Evolutionary conservation across 345 rosid genomes (phyloP).

Genomic region (Ceriops decandra): DNA sequence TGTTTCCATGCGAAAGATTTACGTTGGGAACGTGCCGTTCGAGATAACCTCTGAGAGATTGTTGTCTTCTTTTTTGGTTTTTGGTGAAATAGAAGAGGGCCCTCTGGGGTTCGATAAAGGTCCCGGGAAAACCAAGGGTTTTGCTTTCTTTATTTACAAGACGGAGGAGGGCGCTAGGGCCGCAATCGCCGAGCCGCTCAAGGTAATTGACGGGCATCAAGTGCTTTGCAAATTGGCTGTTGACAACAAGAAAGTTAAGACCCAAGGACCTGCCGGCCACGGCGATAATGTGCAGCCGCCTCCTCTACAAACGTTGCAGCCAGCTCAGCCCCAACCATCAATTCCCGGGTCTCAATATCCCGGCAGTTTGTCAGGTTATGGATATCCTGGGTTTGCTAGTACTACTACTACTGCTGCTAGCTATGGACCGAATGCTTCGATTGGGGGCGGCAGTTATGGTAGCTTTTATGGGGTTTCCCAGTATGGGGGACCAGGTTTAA

Average conservation of each 20-base stretch:
- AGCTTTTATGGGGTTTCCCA: constrained; percentile 25
- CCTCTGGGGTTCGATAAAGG: constrained; percentile 45
- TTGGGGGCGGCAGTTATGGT: constrained; percentile 17
- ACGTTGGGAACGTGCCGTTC: constrained; percentile 36
- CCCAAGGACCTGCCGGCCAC: background rate
- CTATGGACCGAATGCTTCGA: constrained; percentile 22
- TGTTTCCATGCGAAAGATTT: constrained; percentile 36
- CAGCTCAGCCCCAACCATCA: constrained; percentile 10
- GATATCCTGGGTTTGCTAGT: constrained; percentile 13
- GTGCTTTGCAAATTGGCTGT: constrained; percentile 31
- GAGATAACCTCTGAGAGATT: constrained; percentile 35
- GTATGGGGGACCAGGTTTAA: constrained; percentile 16
- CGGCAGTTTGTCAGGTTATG: constrained; percentile 12
- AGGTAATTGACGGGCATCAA: constrained; percentile 41
- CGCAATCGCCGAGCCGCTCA: constrained; percentile 35
- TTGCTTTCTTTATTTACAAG: constrained; percentile 42
- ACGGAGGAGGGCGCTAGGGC: constrained; percentile 39
- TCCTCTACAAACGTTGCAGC: constrained; percentile 8
- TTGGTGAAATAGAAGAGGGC: constrained; percentile 47
- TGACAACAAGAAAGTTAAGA: constrained; percentile 28
- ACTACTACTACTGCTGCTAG: background rate
- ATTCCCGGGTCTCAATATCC: constrained; percentile 13
- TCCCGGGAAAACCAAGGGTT: constrained; percentile 42
- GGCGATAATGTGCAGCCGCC: constrained; percentile 4
- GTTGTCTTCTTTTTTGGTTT: constrained; percentile 28